Evolutionary conservation across 2,329 filamentous ascomycete species (phyloP).

Genomic region (Penicillium nordicum): DNA sequence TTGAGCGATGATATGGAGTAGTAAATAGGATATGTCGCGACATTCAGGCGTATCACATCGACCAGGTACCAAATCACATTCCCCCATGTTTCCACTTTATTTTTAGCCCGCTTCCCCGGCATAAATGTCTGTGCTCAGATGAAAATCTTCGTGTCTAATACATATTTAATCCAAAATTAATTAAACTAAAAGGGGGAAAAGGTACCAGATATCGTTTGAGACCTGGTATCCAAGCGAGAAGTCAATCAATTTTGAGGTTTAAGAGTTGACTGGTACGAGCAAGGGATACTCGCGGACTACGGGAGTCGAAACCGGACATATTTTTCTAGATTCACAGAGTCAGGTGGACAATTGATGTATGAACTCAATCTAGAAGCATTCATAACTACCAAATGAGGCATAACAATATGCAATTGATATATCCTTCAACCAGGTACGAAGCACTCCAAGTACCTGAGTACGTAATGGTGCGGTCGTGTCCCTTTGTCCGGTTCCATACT

Average conservation of each 20-base stretch:
- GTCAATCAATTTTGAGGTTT: background rate
- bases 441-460: background rate
- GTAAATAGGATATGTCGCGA: background rate
- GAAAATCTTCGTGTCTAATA: slow-evolving; percentile 6
- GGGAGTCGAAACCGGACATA: slow-evolving; percentile 15
- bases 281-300: slow-evolving; percentile 20
- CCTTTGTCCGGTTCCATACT: background rate
- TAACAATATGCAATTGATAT: background rate
- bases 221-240: slow-evolving; percentile 2
- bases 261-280: slow-evolving; percentile 13
- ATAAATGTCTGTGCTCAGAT: slow-evolving; percentile 8
- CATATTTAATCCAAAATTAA: background rate
- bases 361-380: slow-evolving; percentile 15
- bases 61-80: slow-evolving; percentile 17
- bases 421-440: background rate
- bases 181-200: background rate
- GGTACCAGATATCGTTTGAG: background rate
- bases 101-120: slow-evolving; percentile 9
- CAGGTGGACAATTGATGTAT: slow-evolving; percentile 17
- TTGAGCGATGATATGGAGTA: background rate
- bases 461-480: background rate
- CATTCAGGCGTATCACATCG: slow-evolving; percentile 7
- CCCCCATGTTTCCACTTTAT: slow-evolving; percentile 11
- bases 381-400: slow-evolving; percentile 6
- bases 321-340: slow-evolving; percentile 16